Percentiles rank a stretch among this genome's conserved stretches.
Evolutionary conservation across 345 rosid species (phyloP).

Genomic region (Eucalyptus urophylla): DNA sequence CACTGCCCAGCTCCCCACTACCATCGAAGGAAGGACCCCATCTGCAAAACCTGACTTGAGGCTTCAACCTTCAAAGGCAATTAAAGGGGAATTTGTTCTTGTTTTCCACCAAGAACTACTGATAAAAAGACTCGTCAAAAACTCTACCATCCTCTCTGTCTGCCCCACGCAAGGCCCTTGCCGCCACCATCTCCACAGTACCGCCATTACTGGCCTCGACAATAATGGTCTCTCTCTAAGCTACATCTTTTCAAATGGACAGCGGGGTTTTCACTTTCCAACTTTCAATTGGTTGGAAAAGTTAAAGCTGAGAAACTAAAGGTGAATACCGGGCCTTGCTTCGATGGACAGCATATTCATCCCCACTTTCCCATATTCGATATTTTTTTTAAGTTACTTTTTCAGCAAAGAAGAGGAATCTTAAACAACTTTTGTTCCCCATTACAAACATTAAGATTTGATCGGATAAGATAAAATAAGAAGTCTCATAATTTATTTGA

Average conservation of each 20-base stretch:
- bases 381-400: not conserved
- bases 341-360: not conserved
- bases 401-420: not conserved
- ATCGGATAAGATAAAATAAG: not conserved
- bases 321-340: no score
- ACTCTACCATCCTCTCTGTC: no score
- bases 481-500: not conserved
- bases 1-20: not conserved
- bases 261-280: no score
- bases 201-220: no score
- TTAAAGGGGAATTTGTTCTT: not conserved
- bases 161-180: not conserved
- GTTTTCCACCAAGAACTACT: not conserved
- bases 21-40: not conserved
- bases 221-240: not conserved
- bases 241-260: not conserved
- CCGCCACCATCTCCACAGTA: no score
- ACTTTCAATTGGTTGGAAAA: no score
- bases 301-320: no score
- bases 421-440: not conserved
- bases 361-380: not conserved
- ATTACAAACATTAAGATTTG: fast-evolving
- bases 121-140: no score
- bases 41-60: not conserved
- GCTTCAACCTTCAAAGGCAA: not conserved